These are phyloP conservation scores for Xerocomus brunneocitrinus DNA, from an alignment of 768 basidiomycete genomes.

Conservation along the genomic window DNA sequence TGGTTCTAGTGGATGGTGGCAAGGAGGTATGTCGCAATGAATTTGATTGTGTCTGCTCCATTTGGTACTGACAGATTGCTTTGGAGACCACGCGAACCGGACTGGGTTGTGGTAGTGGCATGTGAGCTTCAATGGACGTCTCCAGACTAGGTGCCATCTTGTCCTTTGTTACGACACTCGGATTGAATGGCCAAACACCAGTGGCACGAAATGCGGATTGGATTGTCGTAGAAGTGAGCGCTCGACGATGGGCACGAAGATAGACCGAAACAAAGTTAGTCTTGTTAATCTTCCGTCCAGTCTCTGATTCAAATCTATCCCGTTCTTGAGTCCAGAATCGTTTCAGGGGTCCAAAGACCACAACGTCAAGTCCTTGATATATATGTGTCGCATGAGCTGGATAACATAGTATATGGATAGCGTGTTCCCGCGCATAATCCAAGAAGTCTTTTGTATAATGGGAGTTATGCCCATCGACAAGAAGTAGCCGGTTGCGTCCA, in stretches of 20 bases:
- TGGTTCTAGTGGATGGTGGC: neutral
- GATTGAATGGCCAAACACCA: slow-evolving; percentile 4
- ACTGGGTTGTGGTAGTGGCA: neutral
- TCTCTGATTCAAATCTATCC: neutral
- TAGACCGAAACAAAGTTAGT: slow-evolving; percentile 9
- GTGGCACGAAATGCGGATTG: neutral
- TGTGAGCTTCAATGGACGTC: neutral
- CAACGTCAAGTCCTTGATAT: slow-evolving; percentile 43
- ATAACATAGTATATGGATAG: slow-evolving; percentile 42
- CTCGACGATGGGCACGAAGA: neutral
- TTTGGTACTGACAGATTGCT: neutral
- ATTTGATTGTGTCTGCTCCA: neutral
- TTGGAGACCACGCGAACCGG: neutral
- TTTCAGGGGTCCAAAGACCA: slow-evolving; percentile 34
- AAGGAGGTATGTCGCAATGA: neutral
- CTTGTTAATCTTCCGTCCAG: slow-evolving; percentile 3
- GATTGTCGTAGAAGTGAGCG: neutral
- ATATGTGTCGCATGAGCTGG: slow-evolving; percentile 23
- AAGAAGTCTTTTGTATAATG: slow-evolving; percentile 40
- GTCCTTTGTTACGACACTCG: neutral
- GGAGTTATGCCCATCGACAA: slow-evolving; percentile 46
- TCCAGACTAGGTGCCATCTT: neutral
- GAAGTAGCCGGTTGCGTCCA: slow-evolving; percentile 30
- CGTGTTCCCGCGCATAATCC: slow-evolving; percentile 30
- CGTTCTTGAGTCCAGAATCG: slow-evolving; percentile 20